Conservation (phyloP, 1,284 basidiomycete species). For the Irpex sp. region DNA sequence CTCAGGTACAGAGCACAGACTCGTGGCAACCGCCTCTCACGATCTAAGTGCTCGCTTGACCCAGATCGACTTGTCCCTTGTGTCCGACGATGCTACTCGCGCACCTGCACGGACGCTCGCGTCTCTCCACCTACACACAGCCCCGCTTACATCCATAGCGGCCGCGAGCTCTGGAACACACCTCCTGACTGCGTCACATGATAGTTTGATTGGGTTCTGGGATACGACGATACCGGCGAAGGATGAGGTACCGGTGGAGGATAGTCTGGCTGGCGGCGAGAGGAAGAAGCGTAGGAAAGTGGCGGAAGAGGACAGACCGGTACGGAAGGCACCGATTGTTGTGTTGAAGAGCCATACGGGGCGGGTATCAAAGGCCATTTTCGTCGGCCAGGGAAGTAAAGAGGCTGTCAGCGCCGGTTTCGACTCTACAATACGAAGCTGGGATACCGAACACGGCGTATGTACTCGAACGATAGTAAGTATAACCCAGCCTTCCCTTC, state of each 20-base stretch:
- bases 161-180: constrained; percentile 50
- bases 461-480: constrained; percentile 66
- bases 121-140: constrained; percentile 73
- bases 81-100: constrained; percentile 19
- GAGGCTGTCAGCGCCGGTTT: constrained; percentile 69
- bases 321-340: constrained; percentile 58
- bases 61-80: constrained; percentile 36
- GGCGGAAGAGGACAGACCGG: constrained; percentile 27
- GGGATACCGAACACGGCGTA: constrained; percentile 69
- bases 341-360: constrained; percentile 76
- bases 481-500: constrained; percentile 11
- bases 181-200: constrained; percentile 78
- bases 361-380: constrained; percentile 65
- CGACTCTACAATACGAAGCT: constrained; percentile 71
- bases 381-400: constrained; percentile 29
- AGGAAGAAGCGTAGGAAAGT: constrained; percentile 57
- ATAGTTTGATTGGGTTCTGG: constrained; percentile 78
- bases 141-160: constrained; percentile 66
- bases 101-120: constrained; percentile 41
- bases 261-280: constrained; percentile 29
- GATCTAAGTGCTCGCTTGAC: constrained; percentile 76
- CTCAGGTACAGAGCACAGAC: constrained; percentile 35
- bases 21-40: constrained; percentile 80
- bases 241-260: constrained; percentile 54
- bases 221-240: constrained; percentile 55